phyloP scores from a whole-genome alignment of 352 stramenopile genomes.

The Pythium grandisporangium region DNA sequence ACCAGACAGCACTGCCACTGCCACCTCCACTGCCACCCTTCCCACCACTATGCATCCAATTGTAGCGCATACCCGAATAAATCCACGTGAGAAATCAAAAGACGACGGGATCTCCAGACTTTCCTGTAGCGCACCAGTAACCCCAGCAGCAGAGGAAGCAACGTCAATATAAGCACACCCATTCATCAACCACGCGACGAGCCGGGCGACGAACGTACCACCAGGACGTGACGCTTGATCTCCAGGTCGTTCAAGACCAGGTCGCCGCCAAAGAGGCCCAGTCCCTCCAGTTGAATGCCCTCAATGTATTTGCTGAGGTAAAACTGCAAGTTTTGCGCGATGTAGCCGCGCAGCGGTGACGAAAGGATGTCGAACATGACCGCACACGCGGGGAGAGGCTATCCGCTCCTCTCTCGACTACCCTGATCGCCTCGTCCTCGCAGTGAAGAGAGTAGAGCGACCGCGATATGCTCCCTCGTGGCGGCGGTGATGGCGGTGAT shows the following conservation, averaged over 20 bases:
- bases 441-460: no score
- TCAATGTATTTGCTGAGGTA: constrained; percentile 88
- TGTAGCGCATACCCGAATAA: constrained; percentile 46
- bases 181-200: constrained; percentile 12
- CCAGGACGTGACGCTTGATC: constrained; percentile 83
- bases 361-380: constrained; percentile 85
- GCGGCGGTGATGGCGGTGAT: no score
- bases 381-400: no score
- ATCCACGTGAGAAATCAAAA: constrained; percentile 81
- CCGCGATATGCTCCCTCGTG: no score
- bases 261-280: constrained; percentile 79
- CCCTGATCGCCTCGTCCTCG: no score
- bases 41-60: not conserved
- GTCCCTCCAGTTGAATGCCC: constrained; percentile 78
- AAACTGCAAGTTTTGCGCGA: constrained; percentile 83
- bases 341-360: constrained; percentile 75
- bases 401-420: no score
- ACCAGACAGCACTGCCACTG: no score
- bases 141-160: no score
- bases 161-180: no score
- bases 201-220: constrained; percentile 11
- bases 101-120: constrained; percentile 79
- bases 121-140: constrained; percentile 46
- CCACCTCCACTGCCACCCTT: no score
- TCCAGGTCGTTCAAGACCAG: constrained; percentile 84